These are phyloP conservation scores for Pichia kluyveri DNA, from an alignment of 805 yeast genomes.

Conservation along the genomic window DNA sequence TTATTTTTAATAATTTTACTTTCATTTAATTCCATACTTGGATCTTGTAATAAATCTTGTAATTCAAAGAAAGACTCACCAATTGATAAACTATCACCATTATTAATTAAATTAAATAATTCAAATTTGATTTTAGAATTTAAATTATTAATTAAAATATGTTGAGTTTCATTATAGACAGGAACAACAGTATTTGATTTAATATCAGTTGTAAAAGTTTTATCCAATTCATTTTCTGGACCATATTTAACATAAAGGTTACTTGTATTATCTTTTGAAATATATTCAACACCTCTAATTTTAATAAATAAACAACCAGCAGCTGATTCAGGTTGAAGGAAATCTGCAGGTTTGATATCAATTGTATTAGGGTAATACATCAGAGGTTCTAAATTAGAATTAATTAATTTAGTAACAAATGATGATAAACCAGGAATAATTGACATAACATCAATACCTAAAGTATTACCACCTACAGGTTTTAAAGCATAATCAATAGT, in stretches of 20 bases:
- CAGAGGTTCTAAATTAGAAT: slow-evolving; percentile 66
- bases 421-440: slow-evolving; percentile 71
- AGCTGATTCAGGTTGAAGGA: slow-evolving; percentile 61
- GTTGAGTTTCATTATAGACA: slow-evolving; percentile 57
- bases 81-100: slow-evolving; percentile 44
- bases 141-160: slow-evolving; percentile 46
- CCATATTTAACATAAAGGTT: slow-evolving; percentile 38
- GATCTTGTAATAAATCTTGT: slow-evolving; percentile 50
- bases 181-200: slow-evolving; percentile 52
- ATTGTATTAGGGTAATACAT: slow-evolving; percentile 75
- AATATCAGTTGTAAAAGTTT: slow-evolving; percentile 38
- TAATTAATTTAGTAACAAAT: slow-evolving; percentile 61
- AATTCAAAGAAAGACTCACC: slow-evolving; percentile 48
- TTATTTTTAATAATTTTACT: slow-evolving; percentile 41
- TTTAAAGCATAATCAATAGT: slow-evolving; percentile 69
- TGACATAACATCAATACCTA: slow-evolving; percentile 79
- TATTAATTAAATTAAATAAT: slow-evolving; percentile 42
- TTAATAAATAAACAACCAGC: slow-evolving; percentile 62
- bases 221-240: slow-evolving; percentile 28
- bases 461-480: slow-evolving; percentile 85
- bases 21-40: slow-evolving; percentile 32
- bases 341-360: slow-evolving; percentile 66
- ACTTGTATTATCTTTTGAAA: slow-evolving; percentile 31
- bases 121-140: slow-evolving; percentile 48
- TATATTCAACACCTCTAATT: slow-evolving; percentile 41